These are phyloP conservation scores for Ichthyophthirius multifiliis DNA, from an alignment of 169 alveolate species.

Conservation along the genomic window DNA sequence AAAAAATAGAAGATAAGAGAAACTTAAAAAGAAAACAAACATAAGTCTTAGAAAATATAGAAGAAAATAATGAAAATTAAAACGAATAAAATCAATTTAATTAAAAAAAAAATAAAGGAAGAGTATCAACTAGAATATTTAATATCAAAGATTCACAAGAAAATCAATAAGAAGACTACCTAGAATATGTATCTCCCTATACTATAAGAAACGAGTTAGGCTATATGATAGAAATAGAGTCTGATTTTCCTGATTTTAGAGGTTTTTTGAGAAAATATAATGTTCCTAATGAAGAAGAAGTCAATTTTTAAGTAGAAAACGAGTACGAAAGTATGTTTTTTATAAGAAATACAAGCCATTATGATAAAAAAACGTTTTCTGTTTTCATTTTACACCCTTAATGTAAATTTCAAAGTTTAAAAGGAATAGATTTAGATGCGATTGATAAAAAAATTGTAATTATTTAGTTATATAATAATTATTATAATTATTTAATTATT, in stretches of 20 bases:
- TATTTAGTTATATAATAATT: too few relatives aligned
- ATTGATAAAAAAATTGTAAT: neutral
- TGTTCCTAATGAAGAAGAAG: neutral
- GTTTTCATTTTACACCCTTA: neutral
- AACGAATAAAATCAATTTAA: neutral
- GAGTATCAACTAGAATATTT: too few relatives aligned
- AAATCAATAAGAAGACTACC: neutral
- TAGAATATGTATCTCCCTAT: conserved; percentile 18
- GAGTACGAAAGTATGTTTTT: neutral
- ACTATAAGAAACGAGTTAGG: conserved; percentile 10
- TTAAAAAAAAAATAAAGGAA: neutral
- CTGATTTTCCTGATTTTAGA: too few relatives aligned
- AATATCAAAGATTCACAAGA: too few relatives aligned
- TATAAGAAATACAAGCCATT: neutral
- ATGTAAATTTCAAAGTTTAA: neutral
- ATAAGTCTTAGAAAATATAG: neutral
- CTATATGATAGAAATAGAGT: neutral
- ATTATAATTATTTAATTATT: too few relatives aligned
- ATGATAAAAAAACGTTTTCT: neutral
- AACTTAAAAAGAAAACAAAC: neutral
- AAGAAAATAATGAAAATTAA: neutral
- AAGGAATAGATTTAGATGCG: neutral
- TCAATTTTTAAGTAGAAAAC: neutral
- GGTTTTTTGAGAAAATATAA: too few relatives aligned
- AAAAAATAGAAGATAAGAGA: neutral